Evolutionary conservation across 2,329 filamentous ascomycete species (phyloP).

Genomic region (Trichoderma hamatum): DNA sequence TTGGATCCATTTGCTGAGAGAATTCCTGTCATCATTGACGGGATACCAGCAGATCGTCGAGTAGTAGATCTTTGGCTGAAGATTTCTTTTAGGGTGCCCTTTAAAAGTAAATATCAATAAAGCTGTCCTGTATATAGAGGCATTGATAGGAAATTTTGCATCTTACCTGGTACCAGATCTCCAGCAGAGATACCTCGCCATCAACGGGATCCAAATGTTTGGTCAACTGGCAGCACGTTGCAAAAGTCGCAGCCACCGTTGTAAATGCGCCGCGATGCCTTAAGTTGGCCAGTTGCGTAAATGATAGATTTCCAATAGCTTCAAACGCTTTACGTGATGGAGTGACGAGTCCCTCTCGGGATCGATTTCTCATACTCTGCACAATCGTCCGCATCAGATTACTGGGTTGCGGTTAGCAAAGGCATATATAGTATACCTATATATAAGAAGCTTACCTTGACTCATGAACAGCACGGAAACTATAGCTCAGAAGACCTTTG

Average conservation of each 20-base stretch:
- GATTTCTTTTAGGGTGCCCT: slow-evolving; percentile 71
- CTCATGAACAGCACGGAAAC: slow-evolving; percentile 93
- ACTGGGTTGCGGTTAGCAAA: slow-evolving; percentile 47
- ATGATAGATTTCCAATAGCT: slow-evolving; percentile 72
- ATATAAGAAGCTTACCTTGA: slow-evolving; percentile 64
- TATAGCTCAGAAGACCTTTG: slow-evolving; percentile 91
- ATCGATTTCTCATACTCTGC: slow-evolving; percentile 54
- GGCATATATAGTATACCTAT: slow-evolving; percentile 10
- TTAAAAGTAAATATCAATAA: not conserved
- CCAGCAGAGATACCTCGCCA: slow-evolving; percentile 53
- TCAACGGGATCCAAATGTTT: slow-evolving; percentile 48
- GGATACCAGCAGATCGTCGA: slow-evolving; percentile 87
- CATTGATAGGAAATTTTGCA: not conserved
- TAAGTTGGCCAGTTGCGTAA: slow-evolving; percentile 78
- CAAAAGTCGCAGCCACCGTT: slow-evolving; percentile 87
- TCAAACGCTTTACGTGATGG: slow-evolving; percentile 60
- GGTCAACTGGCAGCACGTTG: slow-evolving; percentile 71
- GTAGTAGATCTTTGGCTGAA: slow-evolving; percentile 79
- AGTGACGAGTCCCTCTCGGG: slow-evolving; percentile 48
- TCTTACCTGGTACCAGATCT: slow-evolving; percentile 70
- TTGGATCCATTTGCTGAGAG: slow-evolving; percentile 65
- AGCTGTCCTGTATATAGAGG: not conserved
- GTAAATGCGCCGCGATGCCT: slow-evolving; percentile 92
- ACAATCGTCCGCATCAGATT: slow-evolving; percentile 69
- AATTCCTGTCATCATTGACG: slow-evolving; percentile 81